Base-by-base conservation (phyloP, 2,329 filamentous ascomycete genomes). In the Tympanopsis confertula region DNA sequence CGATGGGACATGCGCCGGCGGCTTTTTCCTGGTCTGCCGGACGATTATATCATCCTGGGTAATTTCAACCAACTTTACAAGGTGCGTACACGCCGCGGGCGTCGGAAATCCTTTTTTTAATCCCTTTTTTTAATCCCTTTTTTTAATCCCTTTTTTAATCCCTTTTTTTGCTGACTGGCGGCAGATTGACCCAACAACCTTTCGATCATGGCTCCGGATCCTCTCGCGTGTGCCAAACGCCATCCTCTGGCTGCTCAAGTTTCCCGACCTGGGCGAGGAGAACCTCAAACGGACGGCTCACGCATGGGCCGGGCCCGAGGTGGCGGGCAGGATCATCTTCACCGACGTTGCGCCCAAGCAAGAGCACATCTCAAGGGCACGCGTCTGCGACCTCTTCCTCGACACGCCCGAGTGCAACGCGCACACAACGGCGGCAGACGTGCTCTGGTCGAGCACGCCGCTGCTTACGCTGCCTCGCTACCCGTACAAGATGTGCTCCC, bases 61-160 rank as follows among this genome's bases (percentile, higher is more conserved):
- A 98, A 98, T 58, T 98, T 98, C 62, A 98, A 98, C 54, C 91
- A 98, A 57, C 68, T 98, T 22, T 98, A 98, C 65, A 98, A 98
- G 78, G 88, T 91, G 66, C 45, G 67, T 50, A 20, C 7, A 20
- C 17, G 22, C 28, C 19, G 35, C 4, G 4, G 15, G 10, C 5
- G 15, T 22, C 13, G 38, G 30, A 38, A 39, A 2, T 37, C 18
- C 10, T 39, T 26, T 46, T 37, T 35, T 13, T n/a, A 32, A 10
- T 7, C 35, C 18, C 10, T 39, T 26, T 46, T 37, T 35, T 13
- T n/a, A 32, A 10, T 7, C 35, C 18, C 17, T 14, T 15, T 10
- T 14, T n/a, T 13, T n/a, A 13, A n/a, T 51, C n/a, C 7, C 18
- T 22, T 28, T 36, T 40, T 42, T 45, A 41, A 57, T 43, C 32